These are phyloP conservation scores for Botrytis fragariae DNA, from an alignment of 2,329 filamentous ascomycete species.

Conservation along the genomic window DNA sequence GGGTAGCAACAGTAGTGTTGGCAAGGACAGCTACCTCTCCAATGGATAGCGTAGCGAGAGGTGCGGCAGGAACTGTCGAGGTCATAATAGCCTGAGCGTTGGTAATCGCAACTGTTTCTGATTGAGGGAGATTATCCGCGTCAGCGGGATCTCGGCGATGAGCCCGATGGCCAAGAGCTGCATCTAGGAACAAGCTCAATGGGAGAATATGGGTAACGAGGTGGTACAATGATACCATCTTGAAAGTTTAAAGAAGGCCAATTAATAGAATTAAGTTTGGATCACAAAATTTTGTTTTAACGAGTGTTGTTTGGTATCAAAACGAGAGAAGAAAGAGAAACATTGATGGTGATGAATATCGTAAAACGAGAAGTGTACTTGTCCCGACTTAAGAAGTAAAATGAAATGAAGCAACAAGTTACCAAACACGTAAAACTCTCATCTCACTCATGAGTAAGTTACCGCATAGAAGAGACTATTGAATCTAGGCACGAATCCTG, in stretches of 20 bases:
- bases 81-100: conserved; percentile 15
- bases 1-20: conserved; percentile 17
- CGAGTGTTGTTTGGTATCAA: neutral
- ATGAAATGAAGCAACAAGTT: neutral
- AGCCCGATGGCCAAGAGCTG: conserved; percentile 19
- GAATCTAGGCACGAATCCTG: neutral
- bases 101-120: conserved; percentile 16
- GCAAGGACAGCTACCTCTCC: conserved; percentile 11
- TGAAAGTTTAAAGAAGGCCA: neutral
- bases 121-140: neutral
- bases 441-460: neutral
- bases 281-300: neutral
- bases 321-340: neutral
- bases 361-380: neutral
- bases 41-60: conserved; percentile 10
- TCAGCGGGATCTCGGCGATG: conserved; percentile 9
- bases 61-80: conserved; percentile 10
- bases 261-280: neutral
- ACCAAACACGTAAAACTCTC: neutral
- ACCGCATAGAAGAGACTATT: conserved; percentile 7
- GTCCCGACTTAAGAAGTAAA: conserved; percentile 15
- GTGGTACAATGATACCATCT: conserved; percentile 14
- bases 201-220: conserved; percentile 14
- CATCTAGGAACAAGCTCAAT: conserved; percentile 13
- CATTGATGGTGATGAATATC: neutral